These are phyloP conservation scores for Cornus suecica DNA, from an alignment of 148 eudicot genomes.

Conservation along the genomic window DNA sequence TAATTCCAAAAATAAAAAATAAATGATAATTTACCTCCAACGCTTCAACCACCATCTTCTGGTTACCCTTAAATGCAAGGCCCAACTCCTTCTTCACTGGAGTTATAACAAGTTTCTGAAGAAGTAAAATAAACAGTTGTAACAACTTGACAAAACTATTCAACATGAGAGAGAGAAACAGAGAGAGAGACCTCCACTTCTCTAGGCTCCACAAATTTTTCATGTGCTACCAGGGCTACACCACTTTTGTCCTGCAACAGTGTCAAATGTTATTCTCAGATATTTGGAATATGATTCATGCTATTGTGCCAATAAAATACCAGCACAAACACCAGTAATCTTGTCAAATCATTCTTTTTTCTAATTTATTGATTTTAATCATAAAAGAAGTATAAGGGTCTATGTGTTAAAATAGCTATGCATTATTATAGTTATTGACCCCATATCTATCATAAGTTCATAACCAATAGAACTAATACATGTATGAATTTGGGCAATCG, in stretches of 20 bases:
- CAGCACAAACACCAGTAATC: not conserved
- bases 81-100: slow-evolving; percentile 92
- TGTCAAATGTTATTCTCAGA: not conserved
- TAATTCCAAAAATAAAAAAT: not conserved
- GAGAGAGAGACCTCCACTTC: slow-evolving; percentile 75
- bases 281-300: not conserved
- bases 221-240: slow-evolving; percentile 83
- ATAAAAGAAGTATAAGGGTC: no score
- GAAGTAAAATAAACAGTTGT: slow-evolving; percentile 7
- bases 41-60: slow-evolving; percentile 84
- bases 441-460: not conserved
- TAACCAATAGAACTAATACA: no score
- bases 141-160: not conserved
- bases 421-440: not conserved
- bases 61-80: slow-evolving; percentile 90
- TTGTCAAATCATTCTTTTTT: no score
- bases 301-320: not conserved
- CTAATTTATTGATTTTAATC: no score
- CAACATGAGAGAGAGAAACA: slow-evolving; percentile 3
- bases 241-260: slow-evolving; percentile 75
- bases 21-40: slow-evolving; percentile 55
- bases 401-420: no score
- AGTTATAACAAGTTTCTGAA: slow-evolving; percentile 79
- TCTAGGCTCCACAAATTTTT: slow-evolving; percentile 73
- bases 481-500: no score